A percentile compares a stretch with the other conserved stretches of the same genome.
phyloP scores from a whole-genome alignment of 768 basidiomycete genomes.

The Trichaptum fuscoviolaceum region DNA sequence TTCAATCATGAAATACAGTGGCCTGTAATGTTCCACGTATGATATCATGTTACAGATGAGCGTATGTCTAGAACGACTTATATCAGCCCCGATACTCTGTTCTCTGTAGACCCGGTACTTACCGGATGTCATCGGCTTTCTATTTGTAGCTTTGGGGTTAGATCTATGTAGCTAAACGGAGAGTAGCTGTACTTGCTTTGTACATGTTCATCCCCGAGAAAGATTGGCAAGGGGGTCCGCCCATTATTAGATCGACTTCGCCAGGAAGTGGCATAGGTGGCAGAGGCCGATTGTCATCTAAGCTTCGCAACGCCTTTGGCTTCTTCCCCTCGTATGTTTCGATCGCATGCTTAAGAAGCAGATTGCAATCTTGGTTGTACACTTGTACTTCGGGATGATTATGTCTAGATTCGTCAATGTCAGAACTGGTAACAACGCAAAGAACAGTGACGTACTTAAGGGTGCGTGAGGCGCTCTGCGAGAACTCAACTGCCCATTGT shows the following conservation, averaged over 20 bases:
- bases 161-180: neutral
- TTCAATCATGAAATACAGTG: constrained; percentile 62
- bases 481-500: constrained; percentile 64
- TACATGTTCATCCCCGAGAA: constrained; percentile 62
- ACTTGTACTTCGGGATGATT: constrained; percentile 60
- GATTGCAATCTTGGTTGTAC: constrained; percentile 60
- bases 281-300: constrained; percentile 33
- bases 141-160: constrained; percentile 18
- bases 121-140: constrained; percentile 61
- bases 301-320: constrained; percentile 31
- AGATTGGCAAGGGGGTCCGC: constrained; percentile 74
- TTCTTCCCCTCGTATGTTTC: constrained; percentile 37
- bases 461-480: constrained; percentile 56
- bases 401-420: constrained; percentile 29
- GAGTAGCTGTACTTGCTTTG: constrained; percentile 36
- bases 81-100: neutral
- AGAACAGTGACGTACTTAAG: constrained; percentile 41
- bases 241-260: constrained; percentile 70
- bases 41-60: constrained; percentile 67
- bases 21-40: constrained; percentile 60
- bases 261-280: constrained; percentile 50
- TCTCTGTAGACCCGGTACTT: constrained; percentile 7
- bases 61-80: constrained; percentile 39
- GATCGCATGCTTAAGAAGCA: constrained; percentile 54
- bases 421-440: constrained; percentile 2